A percentile compares a stretch with the other conserved stretches of the same genome.
Conservation (phyloP, 148 eudicot species). For the Camellia lanceoleosa region DNA sequence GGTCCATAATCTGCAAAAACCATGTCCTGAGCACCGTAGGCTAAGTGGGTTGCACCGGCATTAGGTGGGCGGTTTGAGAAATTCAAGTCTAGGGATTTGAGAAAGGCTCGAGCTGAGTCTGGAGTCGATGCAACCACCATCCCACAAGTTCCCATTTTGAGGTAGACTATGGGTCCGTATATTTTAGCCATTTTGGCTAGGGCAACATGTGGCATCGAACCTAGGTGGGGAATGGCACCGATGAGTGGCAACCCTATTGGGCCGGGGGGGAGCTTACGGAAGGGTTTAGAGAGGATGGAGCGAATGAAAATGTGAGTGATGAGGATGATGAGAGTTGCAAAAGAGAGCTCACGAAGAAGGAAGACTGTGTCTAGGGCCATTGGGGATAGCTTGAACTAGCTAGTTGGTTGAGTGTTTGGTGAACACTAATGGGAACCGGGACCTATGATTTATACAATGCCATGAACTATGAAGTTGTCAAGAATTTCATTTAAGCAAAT, state of each 20-base stretch:
- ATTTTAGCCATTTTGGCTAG: conserved; percentile 31
- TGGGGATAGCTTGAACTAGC: neutral
- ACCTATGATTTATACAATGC: too few species aligned
- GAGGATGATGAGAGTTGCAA: neutral
- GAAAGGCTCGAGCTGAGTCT: conserved; percentile 21
- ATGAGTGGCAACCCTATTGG: conserved; percentile 25
- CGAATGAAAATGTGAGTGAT: neutral
- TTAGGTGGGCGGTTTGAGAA: conserved; percentile 31
- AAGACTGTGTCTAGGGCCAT: conserved; percentile 16
- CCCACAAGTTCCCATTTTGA: conserved; percentile 25
- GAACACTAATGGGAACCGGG: neutral
- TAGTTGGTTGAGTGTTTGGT: neutral
- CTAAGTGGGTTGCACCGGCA: conserved; percentile 23
- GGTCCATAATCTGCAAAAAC: conserved; percentile 30
- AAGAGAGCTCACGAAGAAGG: neutral
- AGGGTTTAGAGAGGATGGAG: neutral
- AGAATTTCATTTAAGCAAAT: neutral
- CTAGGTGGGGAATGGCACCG: conserved; percentile 28
- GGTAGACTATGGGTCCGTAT: conserved; percentile 33
- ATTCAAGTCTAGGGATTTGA: conserved; percentile 25
- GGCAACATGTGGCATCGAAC: conserved; percentile 29
- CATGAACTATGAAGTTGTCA: too few species aligned
- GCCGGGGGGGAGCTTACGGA: conserved; percentile 17
- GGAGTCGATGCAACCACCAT: conserved; percentile 35
- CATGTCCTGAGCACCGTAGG: conserved; percentile 30